These are phyloP conservation scores for cucumber (Cucumis sativus) DNA, from an alignment of 306 rosid species.

Conservation along the genomic window DNA sequence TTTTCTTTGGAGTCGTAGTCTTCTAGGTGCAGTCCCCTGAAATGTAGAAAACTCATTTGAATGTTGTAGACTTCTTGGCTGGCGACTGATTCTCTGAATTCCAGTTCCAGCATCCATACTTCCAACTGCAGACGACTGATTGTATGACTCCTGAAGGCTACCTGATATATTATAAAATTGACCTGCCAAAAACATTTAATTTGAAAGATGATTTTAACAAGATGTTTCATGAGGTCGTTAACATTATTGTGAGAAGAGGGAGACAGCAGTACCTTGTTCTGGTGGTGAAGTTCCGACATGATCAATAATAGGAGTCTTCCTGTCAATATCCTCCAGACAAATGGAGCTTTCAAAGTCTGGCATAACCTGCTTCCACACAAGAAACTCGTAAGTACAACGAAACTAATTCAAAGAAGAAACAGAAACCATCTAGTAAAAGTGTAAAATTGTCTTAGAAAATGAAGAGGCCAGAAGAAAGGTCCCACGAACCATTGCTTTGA, in stretches of 20 bases:
- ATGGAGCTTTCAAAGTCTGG: conserved; percentile 13
- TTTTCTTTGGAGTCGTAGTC: conserved; percentile 26
- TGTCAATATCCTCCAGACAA: conserved; percentile 15
- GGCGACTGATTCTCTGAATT: conserved; percentile 28
- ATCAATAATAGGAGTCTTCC: conserved; percentile 14
- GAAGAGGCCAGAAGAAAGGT: not conserved
- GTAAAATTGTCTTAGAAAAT: not conserved
- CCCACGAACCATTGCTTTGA: conserved; percentile 38
- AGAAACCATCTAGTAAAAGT: not conserved
- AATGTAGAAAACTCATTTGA: not conserved
- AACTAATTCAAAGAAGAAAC: conserved; percentile 6
- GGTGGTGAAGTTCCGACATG: conserved; percentile 12
- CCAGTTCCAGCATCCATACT: conserved; percentile 20
- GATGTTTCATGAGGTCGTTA: not conserved
- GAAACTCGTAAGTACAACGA: conserved; percentile 1
- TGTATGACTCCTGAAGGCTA: conserved; percentile 20
- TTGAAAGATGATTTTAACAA: conserved; percentile 9
- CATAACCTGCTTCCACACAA: conserved; percentile 17
- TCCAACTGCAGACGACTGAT: conserved; percentile 7
- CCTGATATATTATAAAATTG: conserved; percentile 11
- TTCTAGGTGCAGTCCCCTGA: conserved; percentile 51
- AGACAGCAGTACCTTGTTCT: conserved; percentile 10
- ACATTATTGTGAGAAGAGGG: not conserved
- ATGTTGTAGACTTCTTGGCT: conserved; percentile 13
- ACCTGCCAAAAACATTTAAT: conserved; percentile 17